These are phyloP conservation scores for Exophiala lecanii-corni DNA, from an alignment of 2,329 filamentous ascomycete genomes.

Conservation along the genomic window DNA sequence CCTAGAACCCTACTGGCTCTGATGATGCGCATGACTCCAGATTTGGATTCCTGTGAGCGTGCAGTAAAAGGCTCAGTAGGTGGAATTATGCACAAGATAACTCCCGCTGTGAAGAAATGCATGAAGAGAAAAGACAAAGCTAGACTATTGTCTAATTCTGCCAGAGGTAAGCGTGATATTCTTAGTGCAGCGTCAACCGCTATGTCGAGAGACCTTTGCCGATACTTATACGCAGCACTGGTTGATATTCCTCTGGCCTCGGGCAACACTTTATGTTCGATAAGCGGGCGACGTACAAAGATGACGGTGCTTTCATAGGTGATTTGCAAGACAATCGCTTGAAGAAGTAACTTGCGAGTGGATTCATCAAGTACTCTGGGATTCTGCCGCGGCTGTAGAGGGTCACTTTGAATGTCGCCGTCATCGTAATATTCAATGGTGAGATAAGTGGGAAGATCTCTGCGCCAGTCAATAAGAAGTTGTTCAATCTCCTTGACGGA, in stretches of 20 bases:
- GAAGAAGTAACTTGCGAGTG: conserved; percentile 4
- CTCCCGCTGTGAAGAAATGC: conserved; percentile 24
- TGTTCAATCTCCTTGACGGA: conserved; percentile 7
- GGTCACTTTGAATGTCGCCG: background rate
- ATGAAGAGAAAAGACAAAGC: conserved; percentile 22
- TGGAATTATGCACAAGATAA: conserved; percentile 30
- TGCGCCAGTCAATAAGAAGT: conserved; percentile 7
- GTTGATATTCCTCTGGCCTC: background rate
- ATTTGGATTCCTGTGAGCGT: conserved; percentile 29
- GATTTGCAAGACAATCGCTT: conserved; percentile 23
- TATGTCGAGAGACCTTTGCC: conserved; percentile 11
- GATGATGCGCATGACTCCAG: conserved; percentile 30
- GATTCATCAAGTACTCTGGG: background rate
- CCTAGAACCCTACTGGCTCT: conserved; percentile 22
- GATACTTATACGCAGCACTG: background rate
- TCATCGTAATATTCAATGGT: conserved; percentile 2
- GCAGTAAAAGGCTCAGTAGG: conserved; percentile 28
- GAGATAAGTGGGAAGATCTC: conserved; percentile 3
- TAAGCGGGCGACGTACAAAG: conserved; percentile 24
- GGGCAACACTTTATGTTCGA: conserved; percentile 21
- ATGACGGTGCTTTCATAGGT: conserved; percentile 28
- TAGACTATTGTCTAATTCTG: conserved; percentile 28
- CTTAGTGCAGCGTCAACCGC: conserved; percentile 29
- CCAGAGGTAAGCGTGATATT: conserved; percentile 28
- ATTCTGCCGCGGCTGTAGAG: background rate